These are phyloP conservation scores for Artemisia tridentata DNA, from an alignment of 129 eudicot species.

Conservation along the genomic window DNA sequence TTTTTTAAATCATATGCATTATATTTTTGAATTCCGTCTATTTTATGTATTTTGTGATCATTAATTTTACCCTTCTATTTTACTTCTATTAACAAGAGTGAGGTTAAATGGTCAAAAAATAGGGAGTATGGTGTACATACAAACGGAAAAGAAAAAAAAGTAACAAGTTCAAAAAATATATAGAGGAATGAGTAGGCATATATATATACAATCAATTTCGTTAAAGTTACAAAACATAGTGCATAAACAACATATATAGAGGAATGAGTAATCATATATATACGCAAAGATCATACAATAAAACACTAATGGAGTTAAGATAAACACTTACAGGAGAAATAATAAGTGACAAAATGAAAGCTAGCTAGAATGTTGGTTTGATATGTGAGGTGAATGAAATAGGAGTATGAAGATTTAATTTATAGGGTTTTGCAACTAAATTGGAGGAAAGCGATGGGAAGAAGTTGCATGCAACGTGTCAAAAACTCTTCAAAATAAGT, in stretches of 20 bases:
- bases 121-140: too few species aligned
- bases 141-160: too few species aligned
- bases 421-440: conserved; percentile 1
- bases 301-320: neutral
- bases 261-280: neutral
- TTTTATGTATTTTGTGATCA: too few species aligned
- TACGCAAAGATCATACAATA: neutral
- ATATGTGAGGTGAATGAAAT: neutral
- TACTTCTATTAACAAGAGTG: too few species aligned
- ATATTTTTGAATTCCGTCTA: too few species aligned
- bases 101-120: too few species aligned
- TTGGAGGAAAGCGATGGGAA: too few species aligned
- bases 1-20: too few species aligned
- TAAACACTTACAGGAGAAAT: conserved; percentile 1
- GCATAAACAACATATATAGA: neutral
- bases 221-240: too few species aligned
- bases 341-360: neutral
- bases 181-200: neutral
- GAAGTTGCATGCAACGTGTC: too few species aligned
- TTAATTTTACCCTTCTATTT: too few species aligned
- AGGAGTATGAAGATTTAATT: neutral
- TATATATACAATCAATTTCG: neutral
- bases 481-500: too few species aligned
- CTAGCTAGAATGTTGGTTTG: neutral
- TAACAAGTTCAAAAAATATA: neutral